These are phyloP conservation scores for Lentinula novae-zelandiae DNA, from an alignment of 1,284 basidiomycete species.

Conservation along the genomic window DNA sequence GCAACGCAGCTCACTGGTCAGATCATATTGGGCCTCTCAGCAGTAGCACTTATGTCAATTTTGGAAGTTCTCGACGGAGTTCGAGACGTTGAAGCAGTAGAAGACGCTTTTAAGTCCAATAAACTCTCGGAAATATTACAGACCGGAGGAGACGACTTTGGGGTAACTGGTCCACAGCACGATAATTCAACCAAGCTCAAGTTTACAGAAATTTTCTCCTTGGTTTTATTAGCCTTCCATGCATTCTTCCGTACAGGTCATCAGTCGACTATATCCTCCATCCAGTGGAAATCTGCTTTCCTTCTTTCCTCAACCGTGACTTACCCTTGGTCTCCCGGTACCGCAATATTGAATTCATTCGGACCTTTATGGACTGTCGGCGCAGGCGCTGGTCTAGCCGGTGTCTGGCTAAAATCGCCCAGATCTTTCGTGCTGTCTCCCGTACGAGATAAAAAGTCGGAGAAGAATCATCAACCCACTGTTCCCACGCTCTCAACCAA, in stretches of 20 bases:
- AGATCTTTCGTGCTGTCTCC: neutral
- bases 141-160: conserved; percentile 20
- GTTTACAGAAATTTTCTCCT: conserved; percentile 68
- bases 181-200: conserved; percentile 33
- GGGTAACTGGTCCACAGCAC: conserved; percentile 8
- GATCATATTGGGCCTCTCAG: conserved; percentile 60
- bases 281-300: conserved; percentile 97
- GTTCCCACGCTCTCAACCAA: neutral
- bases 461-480: neutral
- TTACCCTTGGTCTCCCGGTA: conserved; percentile 75
- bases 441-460: neutral
- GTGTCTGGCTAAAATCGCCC: conserved; percentile 1
- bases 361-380: conserved; percentile 46
- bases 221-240: conserved; percentile 75
- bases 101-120: conserved; percentile 42
- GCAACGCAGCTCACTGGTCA: conserved; percentile 82
- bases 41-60: conserved; percentile 66
- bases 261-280: conserved; percentile 83
- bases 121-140: conserved; percentile 40
- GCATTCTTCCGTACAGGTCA: conserved; percentile 90
- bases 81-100: conserved; percentile 64
- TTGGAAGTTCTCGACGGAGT: conserved; percentile 80
- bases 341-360: conserved; percentile 82
- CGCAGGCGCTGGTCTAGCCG: neutral
- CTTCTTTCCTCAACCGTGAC: conserved; percentile 62